A percentile compares a stretch with the other conserved stretches of the same genome.
Conservation (phyloP, 345 rosid genomes). For the Dipteronia sinensis region DNA sequence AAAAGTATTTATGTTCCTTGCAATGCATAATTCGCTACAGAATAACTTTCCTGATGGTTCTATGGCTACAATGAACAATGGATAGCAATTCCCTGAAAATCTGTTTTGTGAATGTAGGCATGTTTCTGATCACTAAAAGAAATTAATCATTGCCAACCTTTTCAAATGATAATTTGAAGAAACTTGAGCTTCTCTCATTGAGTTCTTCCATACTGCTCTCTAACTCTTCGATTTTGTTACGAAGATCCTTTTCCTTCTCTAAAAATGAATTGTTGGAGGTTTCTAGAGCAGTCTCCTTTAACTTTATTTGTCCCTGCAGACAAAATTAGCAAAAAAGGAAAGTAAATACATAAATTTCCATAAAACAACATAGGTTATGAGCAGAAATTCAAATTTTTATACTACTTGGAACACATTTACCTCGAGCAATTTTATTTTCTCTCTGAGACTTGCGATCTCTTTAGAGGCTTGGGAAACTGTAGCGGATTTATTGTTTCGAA, state of each 20-base stretch:
- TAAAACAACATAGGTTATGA: background rate
- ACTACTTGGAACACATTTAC: slow-evolving; percentile 35
- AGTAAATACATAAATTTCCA: slow-evolving; percentile 5
- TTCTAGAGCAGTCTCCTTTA: slow-evolving; percentile 63
- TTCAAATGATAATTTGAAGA: slow-evolving; percentile 21
- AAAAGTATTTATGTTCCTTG: background rate
- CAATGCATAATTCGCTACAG: background rate
- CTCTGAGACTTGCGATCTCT: slow-evolving; percentile 60
- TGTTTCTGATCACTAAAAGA: background rate
- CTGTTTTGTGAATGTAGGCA: background rate
- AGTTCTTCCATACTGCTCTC: slow-evolving; percentile 54
- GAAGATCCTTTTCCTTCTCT: slow-evolving; percentile 62
- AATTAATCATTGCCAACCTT: slow-evolving; percentile 38
- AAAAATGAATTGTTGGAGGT: slow-evolving; percentile 51
- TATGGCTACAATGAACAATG: background rate
- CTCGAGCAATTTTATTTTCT: slow-evolving; percentile 63
- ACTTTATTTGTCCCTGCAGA: slow-evolving; percentile 64
- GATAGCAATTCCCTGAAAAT: background rate
- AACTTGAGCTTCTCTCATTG: slow-evolving; percentile 30
- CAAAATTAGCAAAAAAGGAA: slow-evolving; percentile 8
- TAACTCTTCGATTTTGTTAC: slow-evolving; percentile 54
- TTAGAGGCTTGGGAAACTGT: slow-evolving; percentile 42
- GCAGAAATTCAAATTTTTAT: slow-evolving; percentile 6
- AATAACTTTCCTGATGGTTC: background rate
- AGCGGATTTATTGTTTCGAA: slow-evolving; percentile 49